A percentile compares a stretch with the other conserved stretches of the same genome.
These are phyloP conservation scores for Rozella allomycis DNA, from an alignment of 371 early-diverging fungal genomes.

Conservation along the genomic window DNA sequence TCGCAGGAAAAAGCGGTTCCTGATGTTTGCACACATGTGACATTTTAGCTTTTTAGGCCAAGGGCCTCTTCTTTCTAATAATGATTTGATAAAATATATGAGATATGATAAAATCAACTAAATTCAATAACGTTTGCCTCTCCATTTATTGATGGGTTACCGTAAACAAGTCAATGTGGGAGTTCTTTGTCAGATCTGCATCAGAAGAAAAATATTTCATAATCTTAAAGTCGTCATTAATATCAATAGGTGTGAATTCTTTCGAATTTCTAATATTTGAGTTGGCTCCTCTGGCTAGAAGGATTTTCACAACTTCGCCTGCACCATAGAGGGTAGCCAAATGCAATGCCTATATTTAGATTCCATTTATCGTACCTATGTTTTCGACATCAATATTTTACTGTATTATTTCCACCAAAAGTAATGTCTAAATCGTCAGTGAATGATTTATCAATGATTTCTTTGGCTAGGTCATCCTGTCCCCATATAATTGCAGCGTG, in stretches of 20 bases:
- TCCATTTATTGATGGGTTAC: no score
- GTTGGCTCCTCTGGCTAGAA: slow-evolving; percentile 35
- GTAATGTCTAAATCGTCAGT: slow-evolving; percentile 19
- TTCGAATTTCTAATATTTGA: not conserved
- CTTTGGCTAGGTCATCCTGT: slow-evolving; percentile 29
- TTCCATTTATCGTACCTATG: no score
- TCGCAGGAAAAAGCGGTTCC: no score
- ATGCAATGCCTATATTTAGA: slow-evolving; percentile 39
- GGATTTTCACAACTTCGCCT: slow-evolving; percentile 19
- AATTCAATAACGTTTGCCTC: no score
- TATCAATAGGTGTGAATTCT: not conserved
- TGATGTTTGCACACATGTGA: no score
- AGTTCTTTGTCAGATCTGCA: no score
- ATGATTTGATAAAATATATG: no score
- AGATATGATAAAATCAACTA: no score
- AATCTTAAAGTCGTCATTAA: not conserved
- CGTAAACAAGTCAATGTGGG: no score
- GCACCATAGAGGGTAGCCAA: slow-evolving; percentile 22
- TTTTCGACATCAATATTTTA: slow-evolving; percentile 14
- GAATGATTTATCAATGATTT: slow-evolving; percentile 36
- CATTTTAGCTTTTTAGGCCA: no score
- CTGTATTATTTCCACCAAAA: slow-evolving; percentile 13
- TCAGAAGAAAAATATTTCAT: no score
- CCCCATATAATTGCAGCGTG: slow-evolving; percentile 33
- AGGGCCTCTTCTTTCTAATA: no score